Evolutionary conservation across 495 filamentous ascomycete species (phyloP), one percentile per base, ranked within the genome.

Genomic region (Pyrenula aspistea): DNA sequence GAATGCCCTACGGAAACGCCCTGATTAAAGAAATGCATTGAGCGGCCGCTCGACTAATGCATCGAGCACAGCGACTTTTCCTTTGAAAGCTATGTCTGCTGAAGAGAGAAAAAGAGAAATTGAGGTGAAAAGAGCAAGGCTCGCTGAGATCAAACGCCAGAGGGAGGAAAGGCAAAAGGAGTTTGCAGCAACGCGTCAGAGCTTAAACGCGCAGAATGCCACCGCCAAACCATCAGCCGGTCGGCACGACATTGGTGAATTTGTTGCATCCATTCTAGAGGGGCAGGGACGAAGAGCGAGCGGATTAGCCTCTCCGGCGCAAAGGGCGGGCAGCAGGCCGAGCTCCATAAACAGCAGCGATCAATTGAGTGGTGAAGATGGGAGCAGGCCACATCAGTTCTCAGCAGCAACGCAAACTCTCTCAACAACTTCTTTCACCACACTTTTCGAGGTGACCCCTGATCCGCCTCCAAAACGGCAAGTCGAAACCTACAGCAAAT

Each of bases 21-120:
- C n/a, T n/a, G n/a, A n/a, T n/a, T n/a, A n/a, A n/a, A n/a, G n/a
- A n/a, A n/a, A n/a, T n/a, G n/a, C n/a, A n/a, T n/a, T n/a, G n/a
- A n/a, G n/a, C n/a, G n/a, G n/a, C n/a, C n/a, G n/a, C n/a, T n/a
- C n/a, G n/a, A n/a, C n/a, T n/a, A n/a, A n/a, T n/a, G n/a, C n/a
- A n/a, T n/a, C n/a, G n/a, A n/a, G n/a, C n/a, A n/a, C n/a, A n/a
- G n/a, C n/a, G n/a, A n/a, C n/a, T n/a, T n/a, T n/a, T n/a, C n/a
- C n/a, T n/a, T n/a, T n/a, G n/a, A 52, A 63, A 64, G 59, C 53
- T 8, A 24, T 55, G 24, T 64, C 66, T 49, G 87, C 90, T 79
- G 86, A 91, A 73, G 84, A 89, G 75, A 85, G 91, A 60, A 85
- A 86, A 73, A 90, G 93, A 73, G 93, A 97, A 74, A 94, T 99